Conservation (phyloP, 306 rosid species). For the peach (Prunus persica) region DNA sequence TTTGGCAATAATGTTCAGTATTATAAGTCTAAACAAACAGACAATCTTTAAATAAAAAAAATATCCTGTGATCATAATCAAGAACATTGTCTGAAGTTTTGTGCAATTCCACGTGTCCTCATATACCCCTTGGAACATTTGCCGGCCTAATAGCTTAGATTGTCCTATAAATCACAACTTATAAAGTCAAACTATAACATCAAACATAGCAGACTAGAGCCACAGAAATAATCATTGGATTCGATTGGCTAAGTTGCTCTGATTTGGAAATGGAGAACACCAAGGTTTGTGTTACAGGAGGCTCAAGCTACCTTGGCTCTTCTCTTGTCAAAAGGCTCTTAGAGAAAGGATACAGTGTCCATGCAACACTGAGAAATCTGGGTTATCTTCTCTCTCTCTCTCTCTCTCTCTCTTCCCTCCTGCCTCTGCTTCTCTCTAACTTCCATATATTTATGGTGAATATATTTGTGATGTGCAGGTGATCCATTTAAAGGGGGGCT, state of each 20-base stretch:
- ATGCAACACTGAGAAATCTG: slow-evolving; percentile 16
- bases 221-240: not conserved
- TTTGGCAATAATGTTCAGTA: too few relatives aligned
- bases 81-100: too few relatives aligned
- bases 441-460: not conserved
- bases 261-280: not conserved
- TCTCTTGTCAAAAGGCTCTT: slow-evolving; percentile 13
- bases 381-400: not conserved
- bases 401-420: not conserved
- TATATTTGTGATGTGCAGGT: not conserved
- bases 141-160: too few relatives aligned
- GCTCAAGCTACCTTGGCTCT: slow-evolving; percentile 7
- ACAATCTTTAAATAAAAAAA: too few relatives aligned
- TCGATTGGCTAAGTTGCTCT: not conserved
- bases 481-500: slow-evolving; percentile 11
- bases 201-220: not conserved
- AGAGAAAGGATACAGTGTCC: slow-evolving; percentile 13
- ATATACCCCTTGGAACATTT: not conserved
- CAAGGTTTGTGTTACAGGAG: slow-evolving; percentile 14
- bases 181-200: too few relatives aligned
- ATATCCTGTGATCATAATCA: too few relatives aligned
- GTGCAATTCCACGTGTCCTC: not conserved
- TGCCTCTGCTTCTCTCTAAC: not conserved
- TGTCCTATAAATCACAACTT: too few relatives aligned
- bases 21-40: too few relatives aligned